phyloP scores from a whole-genome alignment of 768 basidiomycete species.

The Russula sp. region DNA sequence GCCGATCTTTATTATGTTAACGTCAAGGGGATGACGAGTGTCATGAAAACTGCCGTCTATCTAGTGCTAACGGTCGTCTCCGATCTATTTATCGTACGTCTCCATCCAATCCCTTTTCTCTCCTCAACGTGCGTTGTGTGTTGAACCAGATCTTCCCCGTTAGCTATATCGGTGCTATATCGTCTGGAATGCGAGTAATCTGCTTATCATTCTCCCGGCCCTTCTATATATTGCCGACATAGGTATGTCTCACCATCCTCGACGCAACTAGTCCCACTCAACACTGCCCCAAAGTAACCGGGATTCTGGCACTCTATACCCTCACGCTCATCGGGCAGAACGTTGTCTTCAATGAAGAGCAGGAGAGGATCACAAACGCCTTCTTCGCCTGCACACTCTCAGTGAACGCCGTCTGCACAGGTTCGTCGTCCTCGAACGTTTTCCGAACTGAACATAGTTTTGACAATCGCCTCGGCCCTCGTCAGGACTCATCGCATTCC shows the following conservation, averaged over 20 bases:
- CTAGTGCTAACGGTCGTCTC: conserved; percentile 14
- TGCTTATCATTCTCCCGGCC: conserved; percentile 1
- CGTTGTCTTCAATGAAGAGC: neutral
- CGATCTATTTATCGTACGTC: conserved; percentile 19
- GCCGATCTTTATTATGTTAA: neutral
- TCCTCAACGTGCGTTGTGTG: neutral
- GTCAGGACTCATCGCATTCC: conserved; percentile 17
- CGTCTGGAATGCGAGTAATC: conserved; percentile 14
- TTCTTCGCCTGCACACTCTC: conserved; percentile 21
- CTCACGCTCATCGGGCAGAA: conserved; percentile 1
- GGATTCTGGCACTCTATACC: conserved; percentile 8
- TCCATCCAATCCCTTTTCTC: neutral
- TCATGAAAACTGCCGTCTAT: conserved; percentile 17
- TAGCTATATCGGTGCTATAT: conserved; percentile 20
- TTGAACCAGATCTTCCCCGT: neutral
- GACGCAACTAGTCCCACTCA: neutral
- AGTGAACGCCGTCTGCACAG: conserved; percentile 13
- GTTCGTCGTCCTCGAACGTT: neutral
- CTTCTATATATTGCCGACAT: conserved; percentile 17
- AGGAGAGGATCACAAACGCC: conserved; percentile 15
- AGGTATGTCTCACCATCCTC: neutral
- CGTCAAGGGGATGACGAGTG: neutral
- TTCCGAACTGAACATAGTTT: neutral
- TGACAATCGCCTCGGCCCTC: neutral
- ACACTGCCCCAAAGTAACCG: neutral